phyloP scores from a whole-genome alignment of 2,329 filamentous ascomycete species.

The Alternaria sp. region DNA sequence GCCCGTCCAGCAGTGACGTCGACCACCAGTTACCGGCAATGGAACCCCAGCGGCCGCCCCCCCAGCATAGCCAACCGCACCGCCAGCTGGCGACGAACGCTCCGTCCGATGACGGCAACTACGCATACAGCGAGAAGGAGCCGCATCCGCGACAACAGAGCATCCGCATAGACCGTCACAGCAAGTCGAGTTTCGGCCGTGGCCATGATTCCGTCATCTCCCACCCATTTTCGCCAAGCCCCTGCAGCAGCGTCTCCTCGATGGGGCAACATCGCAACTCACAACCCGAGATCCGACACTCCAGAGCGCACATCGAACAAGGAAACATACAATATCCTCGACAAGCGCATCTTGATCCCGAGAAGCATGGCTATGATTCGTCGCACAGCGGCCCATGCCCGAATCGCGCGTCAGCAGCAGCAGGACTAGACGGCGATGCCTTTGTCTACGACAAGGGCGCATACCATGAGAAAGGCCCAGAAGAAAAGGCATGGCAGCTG shows the following conservation, averaged over 20 bases:
- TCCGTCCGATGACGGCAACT: conserved; percentile 24
- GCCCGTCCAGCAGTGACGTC: conserved; percentile 37
- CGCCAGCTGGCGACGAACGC: conserved; percentile 20
- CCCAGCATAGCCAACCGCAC: conserved; percentile 28
- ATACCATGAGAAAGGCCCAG: conserved; percentile 51
- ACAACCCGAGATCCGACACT: conserved; percentile 27
- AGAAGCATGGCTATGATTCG: conserved; percentile 40
- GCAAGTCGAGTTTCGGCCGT: conserved; percentile 37
- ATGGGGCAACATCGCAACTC: conserved; percentile 29
- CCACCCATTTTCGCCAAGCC: conserved; percentile 50
- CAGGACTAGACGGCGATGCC: conserved; percentile 32
- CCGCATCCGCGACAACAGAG: conserved; percentile 27
- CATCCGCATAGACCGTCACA: conserved; percentile 28
- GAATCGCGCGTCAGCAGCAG: conserved; percentile 30
- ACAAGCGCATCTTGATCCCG: conserved; percentile 45
- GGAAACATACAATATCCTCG: conserved; percentile 31
- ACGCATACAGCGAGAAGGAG: conserved; percentile 41
- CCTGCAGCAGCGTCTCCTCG: conserved; percentile 45
- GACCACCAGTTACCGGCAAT: conserved; percentile 38
- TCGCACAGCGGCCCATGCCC: conserved; percentile 31
- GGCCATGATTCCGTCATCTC: conserved; percentile 52
- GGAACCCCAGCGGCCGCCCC: conserved; percentile 44
- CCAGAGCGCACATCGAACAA: conserved; percentile 16
- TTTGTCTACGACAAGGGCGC: conserved; percentile 49
- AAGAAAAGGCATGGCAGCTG: conserved; percentile 56